phyloP scores from a whole-genome alignment of 129 eudicot genomes.

The Erigeron canadensis region DNA sequence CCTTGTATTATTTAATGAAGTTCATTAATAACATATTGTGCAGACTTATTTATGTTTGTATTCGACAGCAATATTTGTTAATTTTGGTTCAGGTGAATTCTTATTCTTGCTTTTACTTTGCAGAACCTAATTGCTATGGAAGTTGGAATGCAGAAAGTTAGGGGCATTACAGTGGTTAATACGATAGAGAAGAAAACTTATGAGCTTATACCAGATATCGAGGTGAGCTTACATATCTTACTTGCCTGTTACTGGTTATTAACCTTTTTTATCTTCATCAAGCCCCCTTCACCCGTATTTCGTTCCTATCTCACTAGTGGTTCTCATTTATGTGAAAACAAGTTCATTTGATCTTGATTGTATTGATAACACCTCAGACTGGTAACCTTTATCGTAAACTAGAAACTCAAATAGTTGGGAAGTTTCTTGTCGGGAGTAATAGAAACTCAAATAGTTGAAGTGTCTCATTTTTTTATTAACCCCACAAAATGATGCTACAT shows the following conservation, averaged over 20 bases:
- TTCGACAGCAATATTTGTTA: not conserved
- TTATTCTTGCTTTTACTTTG: constrained; percentile 24
- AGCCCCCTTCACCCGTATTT: not conserved
- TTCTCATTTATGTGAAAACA: not conserved
- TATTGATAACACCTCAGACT: not conserved
- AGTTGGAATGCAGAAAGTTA: constrained; percentile 87
- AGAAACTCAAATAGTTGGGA: not conserved
- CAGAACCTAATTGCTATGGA: constrained; percentile 86
- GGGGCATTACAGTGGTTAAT: constrained; percentile 79
- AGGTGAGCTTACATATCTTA: constrained; percentile 50
- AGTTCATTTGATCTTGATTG: not conserved
- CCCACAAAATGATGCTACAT: too few species aligned
- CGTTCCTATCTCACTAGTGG: not conserved
- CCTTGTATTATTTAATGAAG: not conserved
- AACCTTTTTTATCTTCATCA: not conserved
- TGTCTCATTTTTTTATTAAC: too few species aligned
- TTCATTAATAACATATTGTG: too few species aligned
- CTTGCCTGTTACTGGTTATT: not conserved
- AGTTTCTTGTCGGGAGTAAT: too few species aligned
- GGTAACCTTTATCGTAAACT: not conserved
- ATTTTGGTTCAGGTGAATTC: not conserved
- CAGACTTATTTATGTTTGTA: not conserved
- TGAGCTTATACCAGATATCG: constrained; percentile 72
- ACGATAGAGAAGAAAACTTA: constrained; percentile 63
- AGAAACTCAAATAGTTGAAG: too few species aligned